Evolutionary conservation across 1,284 basidiomycete species (phyloP).

Genomic region (Blastosporella zonata): DNA sequence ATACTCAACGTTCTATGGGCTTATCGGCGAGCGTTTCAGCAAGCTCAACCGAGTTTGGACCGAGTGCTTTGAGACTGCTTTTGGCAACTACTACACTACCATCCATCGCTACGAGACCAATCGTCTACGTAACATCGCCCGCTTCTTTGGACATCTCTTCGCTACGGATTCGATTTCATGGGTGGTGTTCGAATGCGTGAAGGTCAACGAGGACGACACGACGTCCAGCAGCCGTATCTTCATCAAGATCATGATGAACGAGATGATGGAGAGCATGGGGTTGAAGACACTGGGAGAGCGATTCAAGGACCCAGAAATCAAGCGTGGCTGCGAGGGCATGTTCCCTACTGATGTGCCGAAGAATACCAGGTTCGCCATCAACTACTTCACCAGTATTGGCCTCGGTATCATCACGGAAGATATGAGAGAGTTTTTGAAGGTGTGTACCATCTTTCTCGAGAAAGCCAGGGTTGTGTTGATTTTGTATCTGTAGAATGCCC

Average conservation of each 20-base stretch:
- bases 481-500: conserved; percentile 67
- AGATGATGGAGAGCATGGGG: conserved; percentile 93
- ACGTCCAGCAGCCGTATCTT: conserved; percentile 97
- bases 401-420: conserved; percentile 90
- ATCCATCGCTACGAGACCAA: conserved; percentile 99
- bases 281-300: conserved; percentile 79
- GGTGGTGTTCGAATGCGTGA: conserved; percentile 81
- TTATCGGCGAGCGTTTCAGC: conserved; percentile 94
- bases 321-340: conserved; percentile 74
- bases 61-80: conserved; percentile 85
- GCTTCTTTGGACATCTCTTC: conserved; percentile 92
- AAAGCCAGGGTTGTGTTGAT: conserved; percentile 6
- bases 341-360: conserved; percentile 97
- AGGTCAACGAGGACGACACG: conserved; percentile 97
- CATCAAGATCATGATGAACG: conserved; percentile 93
- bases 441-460: conserved; percentile 32
- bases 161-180: conserved; percentile 88
- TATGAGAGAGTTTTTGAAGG: conserved; percentile 95
- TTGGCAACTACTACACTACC: conserved; percentile 90
- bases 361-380: conserved; percentile 97
- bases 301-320: conserved; percentile 85
- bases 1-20: conserved; percentile 94
- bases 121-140: conserved; percentile 93
- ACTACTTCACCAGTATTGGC: conserved; percentile 95
- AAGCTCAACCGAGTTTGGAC: conserved; percentile 95